These are phyloP conservation scores for Helotiales sp. DNA, from an alignment of 2,329 filamentous ascomycete species.

Conservation along the genomic window DNA sequence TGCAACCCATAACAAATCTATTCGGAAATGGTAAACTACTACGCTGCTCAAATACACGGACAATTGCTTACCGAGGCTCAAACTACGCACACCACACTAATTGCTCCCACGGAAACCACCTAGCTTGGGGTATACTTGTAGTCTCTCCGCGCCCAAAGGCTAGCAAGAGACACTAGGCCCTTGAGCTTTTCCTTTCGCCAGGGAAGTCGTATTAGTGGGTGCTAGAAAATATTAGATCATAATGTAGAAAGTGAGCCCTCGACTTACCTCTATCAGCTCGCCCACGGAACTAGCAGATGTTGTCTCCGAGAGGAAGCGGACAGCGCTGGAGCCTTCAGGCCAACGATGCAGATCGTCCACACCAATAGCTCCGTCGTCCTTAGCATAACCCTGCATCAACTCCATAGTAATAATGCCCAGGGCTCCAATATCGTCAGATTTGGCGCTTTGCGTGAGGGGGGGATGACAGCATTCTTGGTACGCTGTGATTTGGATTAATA, in stretches of 20 bases:
- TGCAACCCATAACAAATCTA: too few species aligned
- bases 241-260: too few species aligned
- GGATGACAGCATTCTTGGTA: constrained; percentile 20
- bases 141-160: constrained; percentile 8
- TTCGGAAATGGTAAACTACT: too few species aligned
- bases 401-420: constrained; percentile 16
- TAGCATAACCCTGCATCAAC: constrained; percentile 31
- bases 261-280: constrained; percentile 14
- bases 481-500: constrained; percentile 13
- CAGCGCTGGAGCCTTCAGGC: constrained; percentile 29
- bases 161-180: constrained; percentile 14
- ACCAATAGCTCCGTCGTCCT: constrained; percentile 35
- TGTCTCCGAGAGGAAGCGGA: constrained; percentile 36
- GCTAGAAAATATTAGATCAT: constrained; percentile 12
- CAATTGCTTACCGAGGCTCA: too few species aligned
- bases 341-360: constrained; percentile 36
- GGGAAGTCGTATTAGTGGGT: constrained; percentile 11
- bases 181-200: constrained; percentile 14
- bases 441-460: constrained; percentile 1
- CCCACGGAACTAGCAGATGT: constrained; percentile 30
- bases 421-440: constrained; percentile 10
- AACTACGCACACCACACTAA: too few species aligned
- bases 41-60: too few species aligned
- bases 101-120: too few species aligned
- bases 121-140: constrained; percentile 15